A percentile compares a stretch with the other conserved stretches of the same genome.
phyloP scores from a whole-genome alignment of 2,329 filamentous ascomycete species.

The Colletotrichum gigasporum region DNA sequence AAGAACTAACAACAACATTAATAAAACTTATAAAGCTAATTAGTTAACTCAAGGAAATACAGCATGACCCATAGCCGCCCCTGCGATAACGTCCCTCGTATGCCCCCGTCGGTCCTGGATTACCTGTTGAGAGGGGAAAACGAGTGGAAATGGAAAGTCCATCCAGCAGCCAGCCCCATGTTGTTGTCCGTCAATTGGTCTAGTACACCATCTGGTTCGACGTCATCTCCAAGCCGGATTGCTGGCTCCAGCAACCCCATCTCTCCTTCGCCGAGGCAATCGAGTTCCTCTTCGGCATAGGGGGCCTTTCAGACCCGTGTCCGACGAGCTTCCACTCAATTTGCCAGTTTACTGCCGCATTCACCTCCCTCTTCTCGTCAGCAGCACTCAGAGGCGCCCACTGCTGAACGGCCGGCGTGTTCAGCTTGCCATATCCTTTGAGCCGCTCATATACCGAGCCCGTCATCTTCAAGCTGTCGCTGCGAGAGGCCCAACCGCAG shows the following conservation, averaged over 20 bases:
- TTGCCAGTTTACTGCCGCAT: constrained; percentile 26
- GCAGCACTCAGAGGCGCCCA: constrained; percentile 29
- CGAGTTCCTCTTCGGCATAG: constrained; percentile 29
- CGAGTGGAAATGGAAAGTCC: not conserved
- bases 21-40: too few species aligned
- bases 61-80: too few species aligned
- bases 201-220: not conserved
- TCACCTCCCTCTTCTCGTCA: constrained; percentile 34
- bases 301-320: constrained; percentile 7
- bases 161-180: not conserved
- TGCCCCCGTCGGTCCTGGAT: too few species aligned
- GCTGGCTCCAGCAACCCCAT: constrained; percentile 30
- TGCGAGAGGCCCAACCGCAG: constrained; percentile 34
- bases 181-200: not conserved
- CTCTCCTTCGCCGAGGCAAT: constrained; percentile 35
- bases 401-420: constrained; percentile 29
- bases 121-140: too few species aligned
- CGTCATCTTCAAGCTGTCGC: constrained; percentile 23
- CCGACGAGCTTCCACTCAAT: constrained; percentile 32
- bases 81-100: too few species aligned
- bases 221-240: not conserved
- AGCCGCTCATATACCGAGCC: constrained; percentile 26
- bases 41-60: too few species aligned
- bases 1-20: not conserved
- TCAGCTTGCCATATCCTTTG: constrained; percentile 33